phyloP scores from a whole-genome alignment of 805 yeast species.

The Lachancea meyersii region DNA sequence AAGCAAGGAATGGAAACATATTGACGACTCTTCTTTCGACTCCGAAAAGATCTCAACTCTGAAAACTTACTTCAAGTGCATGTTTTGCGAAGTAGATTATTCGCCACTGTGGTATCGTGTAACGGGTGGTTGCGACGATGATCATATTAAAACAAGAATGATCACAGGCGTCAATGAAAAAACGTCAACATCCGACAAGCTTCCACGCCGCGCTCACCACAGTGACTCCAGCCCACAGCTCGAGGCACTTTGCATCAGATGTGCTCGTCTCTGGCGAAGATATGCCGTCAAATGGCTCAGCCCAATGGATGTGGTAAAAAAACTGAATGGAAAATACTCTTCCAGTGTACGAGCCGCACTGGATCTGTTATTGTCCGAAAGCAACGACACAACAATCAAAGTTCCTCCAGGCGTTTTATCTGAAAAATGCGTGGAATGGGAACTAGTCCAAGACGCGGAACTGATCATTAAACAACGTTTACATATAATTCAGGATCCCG shows the following conservation, averaged over 20 bases:
- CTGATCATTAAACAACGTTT: conserved; percentile 47
- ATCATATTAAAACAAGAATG: conserved; percentile 18
- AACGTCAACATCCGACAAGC: conserved; percentile 11
- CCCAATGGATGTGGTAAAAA: conserved; percentile 59
- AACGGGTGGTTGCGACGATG: conserved; percentile 31
- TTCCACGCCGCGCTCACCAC: conserved; percentile 27
- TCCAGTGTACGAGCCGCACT: conserved; percentile 9
- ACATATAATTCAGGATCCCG: conserved; percentile 15
- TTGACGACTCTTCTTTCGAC: conserved; percentile 58
- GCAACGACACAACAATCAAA: conserved; percentile 12
- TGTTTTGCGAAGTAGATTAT: conserved; percentile 51
- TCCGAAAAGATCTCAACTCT: conserved; percentile 40
- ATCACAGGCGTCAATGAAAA: conserved; percentile 21
- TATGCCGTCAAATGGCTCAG: conserved; percentile 85
- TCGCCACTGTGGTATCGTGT: conserved; percentile 35
- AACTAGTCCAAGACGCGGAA: conserved; percentile 56
- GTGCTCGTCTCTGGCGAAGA: conserved; percentile 87
- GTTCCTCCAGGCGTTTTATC: conserved; percentile 16
- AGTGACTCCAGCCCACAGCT: conserved; percentile 28
- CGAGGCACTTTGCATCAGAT: conserved; percentile 70
- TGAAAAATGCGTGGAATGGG: conserved; percentile 57
- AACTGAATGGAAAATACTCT: conserved; percentile 27
- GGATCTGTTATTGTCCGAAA: conserved; percentile 18
- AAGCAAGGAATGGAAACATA: conserved; percentile 26
- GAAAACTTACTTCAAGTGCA: conserved; percentile 50